Conservation (phyloP, 2,329 filamentous ascomycete genomes). For the Colletotrichum brevisporum region DNA sequence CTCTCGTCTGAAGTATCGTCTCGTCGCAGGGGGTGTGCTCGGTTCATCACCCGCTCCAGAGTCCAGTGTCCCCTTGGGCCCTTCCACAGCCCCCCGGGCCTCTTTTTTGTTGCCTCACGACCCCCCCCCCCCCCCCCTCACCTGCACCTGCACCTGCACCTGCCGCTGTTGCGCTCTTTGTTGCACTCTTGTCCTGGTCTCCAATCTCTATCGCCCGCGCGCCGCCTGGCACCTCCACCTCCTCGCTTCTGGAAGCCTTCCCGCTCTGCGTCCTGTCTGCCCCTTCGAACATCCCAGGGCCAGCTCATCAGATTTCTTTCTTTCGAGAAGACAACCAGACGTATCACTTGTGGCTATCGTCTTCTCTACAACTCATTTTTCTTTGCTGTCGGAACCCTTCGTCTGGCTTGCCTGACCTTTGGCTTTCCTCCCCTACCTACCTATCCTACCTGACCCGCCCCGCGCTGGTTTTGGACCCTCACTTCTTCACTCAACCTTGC, state of each 20-base stretch:
- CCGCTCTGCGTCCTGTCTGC: conserved; percentile 17
- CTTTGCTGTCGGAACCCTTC: neutral
- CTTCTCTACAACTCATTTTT: conserved; percentile 8
- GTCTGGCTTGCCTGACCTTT: neutral
- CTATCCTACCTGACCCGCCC: conserved; percentile 4
- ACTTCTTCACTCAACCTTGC: conserved; percentile 31
- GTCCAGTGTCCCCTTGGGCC: conserved; percentile 3
- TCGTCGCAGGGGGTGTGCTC: conserved; percentile 36
- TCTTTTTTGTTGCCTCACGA: conserved; percentile 33
- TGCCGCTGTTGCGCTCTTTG: neutral
- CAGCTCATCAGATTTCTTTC: conserved; percentile 1
- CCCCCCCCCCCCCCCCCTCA: conserved; percentile 23
- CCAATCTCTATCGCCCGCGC: neutral
- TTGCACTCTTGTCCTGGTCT: neutral
- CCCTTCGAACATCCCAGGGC: conserved; percentile 12
- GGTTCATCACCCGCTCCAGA: conserved; percentile 32
- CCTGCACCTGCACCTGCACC: neutral
- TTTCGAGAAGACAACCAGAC: conserved; percentile 29
- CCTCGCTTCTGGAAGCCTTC: conserved; percentile 29
- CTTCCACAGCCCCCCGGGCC: conserved; percentile 2
- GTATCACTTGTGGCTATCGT: neutral
- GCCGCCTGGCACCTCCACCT: neutral
- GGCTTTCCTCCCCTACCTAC: neutral
- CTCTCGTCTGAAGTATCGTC: conserved; percentile 36
- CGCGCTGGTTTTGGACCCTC: conserved; percentile 29